A percentile compares a stretch with the other conserved stretches of the same genome.
phyloP scores from a whole-genome alignment of 202 grass and related monocot genomes.

The Sporobolus alterniflorus region DNA sequence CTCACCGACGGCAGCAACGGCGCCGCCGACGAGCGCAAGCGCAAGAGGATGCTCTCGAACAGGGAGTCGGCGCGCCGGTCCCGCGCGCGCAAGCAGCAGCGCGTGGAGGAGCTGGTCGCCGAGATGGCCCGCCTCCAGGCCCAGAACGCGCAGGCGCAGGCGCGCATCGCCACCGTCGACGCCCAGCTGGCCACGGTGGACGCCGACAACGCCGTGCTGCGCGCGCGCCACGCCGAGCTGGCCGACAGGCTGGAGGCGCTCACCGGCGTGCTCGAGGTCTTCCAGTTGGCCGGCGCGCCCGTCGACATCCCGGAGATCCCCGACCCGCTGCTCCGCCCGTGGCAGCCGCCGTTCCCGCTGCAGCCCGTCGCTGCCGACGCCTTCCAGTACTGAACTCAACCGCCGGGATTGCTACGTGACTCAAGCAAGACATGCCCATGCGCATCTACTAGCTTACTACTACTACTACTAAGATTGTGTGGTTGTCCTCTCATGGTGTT shows the following conservation, averaged over 20 bases:
- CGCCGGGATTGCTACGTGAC: too few species aligned
- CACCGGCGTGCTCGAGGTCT: conserved; percentile 49
- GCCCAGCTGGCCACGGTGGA: conserved; percentile 47
- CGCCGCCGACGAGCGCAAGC: conserved; percentile 59
- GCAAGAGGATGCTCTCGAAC: conserved; percentile 80
- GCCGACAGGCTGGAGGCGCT: conserved; percentile 50
- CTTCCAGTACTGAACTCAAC: conserved; percentile 45
- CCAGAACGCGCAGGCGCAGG: conserved; percentile 47
- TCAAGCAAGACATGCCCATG: not conserved
- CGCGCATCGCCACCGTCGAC: conserved; percentile 35
- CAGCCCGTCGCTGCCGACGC: conserved; percentile 45
- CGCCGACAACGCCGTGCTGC: conserved; percentile 66
- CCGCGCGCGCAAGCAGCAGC: conserved; percentile 68
- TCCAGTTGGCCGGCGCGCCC: conserved; percentile 50
- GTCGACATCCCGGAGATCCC: conserved; percentile 66
- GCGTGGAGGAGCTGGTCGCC: conserved; percentile 65
- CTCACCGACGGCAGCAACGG: conserved; percentile 18
- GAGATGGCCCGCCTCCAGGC: conserved; percentile 60
- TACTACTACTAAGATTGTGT: conserved; percentile 5
- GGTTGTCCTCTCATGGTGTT: conserved; percentile 16
- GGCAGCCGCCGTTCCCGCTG: conserved; percentile 50
- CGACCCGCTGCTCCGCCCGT: conserved; percentile 59
- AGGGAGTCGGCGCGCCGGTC: conserved; percentile 69
- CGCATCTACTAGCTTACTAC: not conserved
- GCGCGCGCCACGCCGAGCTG: conserved; percentile 56